Percentiles rank a stretch among this genome's conserved stretches.
Conservation (phyloP, 331 rosid genomes). For the Malus hybrid region DNA sequence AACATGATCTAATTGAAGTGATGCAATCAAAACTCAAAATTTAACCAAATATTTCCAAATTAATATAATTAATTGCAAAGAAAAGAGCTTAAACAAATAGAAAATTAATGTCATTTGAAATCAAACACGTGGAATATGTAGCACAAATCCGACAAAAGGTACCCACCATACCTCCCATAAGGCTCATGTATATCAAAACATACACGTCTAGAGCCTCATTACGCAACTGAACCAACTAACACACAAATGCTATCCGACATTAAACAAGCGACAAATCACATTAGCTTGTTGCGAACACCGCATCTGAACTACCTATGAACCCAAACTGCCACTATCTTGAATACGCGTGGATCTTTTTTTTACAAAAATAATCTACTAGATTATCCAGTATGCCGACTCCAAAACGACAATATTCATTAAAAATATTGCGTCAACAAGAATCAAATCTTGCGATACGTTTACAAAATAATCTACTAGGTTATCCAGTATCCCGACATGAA, state of each 20-base stretch:
- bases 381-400: neutral
- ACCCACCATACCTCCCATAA: neutral
- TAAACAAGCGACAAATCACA: slow-evolving; percentile 3
- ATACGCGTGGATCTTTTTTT: neutral
- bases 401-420: slow-evolving; percentile 2
- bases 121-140: slow-evolving; percentile 4
- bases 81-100: neutral
- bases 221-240: neutral
- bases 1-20: neutral
- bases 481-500: slow-evolving; percentile 4
- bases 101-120: neutral
- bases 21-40: neutral
- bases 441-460: neutral
- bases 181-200: neutral
- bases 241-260: neutral
- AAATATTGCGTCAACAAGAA: slow-evolving; percentile 6
- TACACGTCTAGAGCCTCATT: neutral
- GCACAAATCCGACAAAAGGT: slow-evolving; percentile 12
- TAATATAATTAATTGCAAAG: neutral
- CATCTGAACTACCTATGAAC: neutral
- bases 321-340: slow-evolving; percentile 3
- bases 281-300: neutral
- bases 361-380: neutral
- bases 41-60: neutral
- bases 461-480: neutral